These are phyloP conservation scores for Taiwanofungus camphoratus DNA, from an alignment of 1,284 basidiomycete species.

Conservation along the genomic window DNA sequence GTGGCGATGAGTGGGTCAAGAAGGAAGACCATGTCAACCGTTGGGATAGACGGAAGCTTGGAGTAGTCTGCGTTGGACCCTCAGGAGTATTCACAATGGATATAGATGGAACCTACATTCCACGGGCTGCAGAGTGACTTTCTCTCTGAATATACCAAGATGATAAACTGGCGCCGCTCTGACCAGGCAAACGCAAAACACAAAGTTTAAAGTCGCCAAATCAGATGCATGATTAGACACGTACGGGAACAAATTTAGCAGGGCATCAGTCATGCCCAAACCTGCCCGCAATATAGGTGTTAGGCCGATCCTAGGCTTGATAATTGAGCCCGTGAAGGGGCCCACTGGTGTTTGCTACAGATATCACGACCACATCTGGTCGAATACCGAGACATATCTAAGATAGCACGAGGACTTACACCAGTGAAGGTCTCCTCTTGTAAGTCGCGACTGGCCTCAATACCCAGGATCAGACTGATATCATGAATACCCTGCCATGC, in stretches of 20 bases:
- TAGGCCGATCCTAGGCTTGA: conserved; percentile 77
- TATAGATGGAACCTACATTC: conserved; percentile 59
- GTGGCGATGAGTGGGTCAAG: conserved; percentile 93
- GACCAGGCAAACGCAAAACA: no score
- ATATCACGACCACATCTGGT: background rate
- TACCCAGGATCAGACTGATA: conserved; percentile 66
- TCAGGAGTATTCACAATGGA: background rate
- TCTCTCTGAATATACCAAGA: conserved; percentile 88
- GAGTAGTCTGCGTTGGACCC: conserved; percentile 67
- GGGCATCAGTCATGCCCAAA: conserved; percentile 87
- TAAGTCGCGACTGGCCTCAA: conserved; percentile 67
- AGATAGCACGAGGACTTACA: conserved; percentile 35
- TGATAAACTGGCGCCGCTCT: conserved; percentile 84
- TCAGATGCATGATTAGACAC: conserved; percentile 21
- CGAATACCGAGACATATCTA: background rate
- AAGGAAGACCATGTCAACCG: conserved; percentile 79
- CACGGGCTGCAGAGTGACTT: conserved; percentile 85
- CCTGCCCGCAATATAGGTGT: conserved; percentile 92
- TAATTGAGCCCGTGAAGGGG: conserved; percentile 56
- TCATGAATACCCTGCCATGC: conserved; percentile 55
- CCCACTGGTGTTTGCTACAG: conserved; percentile 59
- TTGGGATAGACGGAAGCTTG: conserved; percentile 76
- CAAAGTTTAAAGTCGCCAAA: background rate
- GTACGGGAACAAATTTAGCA: conserved; percentile 78
- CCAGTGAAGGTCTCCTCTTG: conserved; percentile 57